phyloP scores from a whole-genome alignment of 148 eudicot species.

The Rhododendron vialii region DNA sequence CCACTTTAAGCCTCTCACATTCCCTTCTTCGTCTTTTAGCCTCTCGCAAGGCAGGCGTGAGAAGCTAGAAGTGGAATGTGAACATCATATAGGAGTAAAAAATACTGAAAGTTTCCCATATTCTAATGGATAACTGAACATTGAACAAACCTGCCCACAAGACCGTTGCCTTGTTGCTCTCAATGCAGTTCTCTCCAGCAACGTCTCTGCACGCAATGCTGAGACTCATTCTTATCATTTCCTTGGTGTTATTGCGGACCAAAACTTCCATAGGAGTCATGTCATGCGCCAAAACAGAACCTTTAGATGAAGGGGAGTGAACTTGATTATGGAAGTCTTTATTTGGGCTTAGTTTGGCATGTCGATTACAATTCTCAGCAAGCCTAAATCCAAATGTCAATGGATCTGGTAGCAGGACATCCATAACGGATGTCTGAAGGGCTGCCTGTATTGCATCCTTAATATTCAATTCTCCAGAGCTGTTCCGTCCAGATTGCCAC shows the following conservation, averaged over 20 bases:
- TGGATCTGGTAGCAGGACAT: constrained; percentile 91
- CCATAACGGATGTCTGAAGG: constrained; percentile 93
- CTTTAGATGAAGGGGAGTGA: constrained; percentile 24
- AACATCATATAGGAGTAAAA: not conserved
- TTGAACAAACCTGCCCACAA: constrained; percentile 70
- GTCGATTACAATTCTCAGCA: constrained; percentile 26
- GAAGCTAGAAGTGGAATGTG: not conserved
- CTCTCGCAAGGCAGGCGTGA: not conserved
- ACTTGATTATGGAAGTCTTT: constrained; percentile 14
- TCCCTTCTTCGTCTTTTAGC: not conserved
- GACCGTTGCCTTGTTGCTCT: constrained; percentile 77
- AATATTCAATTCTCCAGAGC: constrained; percentile 88
- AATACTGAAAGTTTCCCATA: not conserved
- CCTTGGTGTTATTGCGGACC: constrained; percentile 93
- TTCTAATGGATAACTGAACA: not conserved
- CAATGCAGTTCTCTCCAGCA: constrained; percentile 92
- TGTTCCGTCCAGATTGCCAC: constrained; percentile 97
- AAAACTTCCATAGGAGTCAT: constrained; percentile 87
- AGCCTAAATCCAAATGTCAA: constrained; percentile 88
- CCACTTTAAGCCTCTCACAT: not conserved
- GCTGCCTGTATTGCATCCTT: constrained; percentile 91
- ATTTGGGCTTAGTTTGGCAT: constrained; percentile 12
- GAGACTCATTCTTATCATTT: constrained; percentile 62
- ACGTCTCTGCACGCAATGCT: constrained; percentile 87
- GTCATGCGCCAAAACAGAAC: constrained; percentile 65